Conservation (phyloP, 108 stramenopile species). For the Cyclotella kingstonii region DNA sequence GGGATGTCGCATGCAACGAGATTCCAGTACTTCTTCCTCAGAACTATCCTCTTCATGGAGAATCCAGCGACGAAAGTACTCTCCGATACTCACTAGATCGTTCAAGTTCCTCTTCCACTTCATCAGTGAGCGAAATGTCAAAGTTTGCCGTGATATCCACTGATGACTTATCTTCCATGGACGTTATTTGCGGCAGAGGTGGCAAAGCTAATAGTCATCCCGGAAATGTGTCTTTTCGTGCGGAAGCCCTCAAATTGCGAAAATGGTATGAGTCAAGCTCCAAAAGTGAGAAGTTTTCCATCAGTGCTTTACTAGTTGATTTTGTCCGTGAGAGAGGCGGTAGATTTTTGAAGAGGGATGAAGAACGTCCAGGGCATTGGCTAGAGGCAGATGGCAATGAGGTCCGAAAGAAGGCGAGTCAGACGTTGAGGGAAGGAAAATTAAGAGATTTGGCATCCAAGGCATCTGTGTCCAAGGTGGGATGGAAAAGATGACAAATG, state of each 20-base stretch:
- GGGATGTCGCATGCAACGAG: conserved; percentile 25
- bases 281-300: conserved; percentile 42
- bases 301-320: conserved; percentile 30
- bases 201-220: conserved; percentile 46
- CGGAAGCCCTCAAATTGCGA: conserved; percentile 34
- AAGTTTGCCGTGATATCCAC: conserved; percentile 3
- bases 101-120: background rate
- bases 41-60: background rate
- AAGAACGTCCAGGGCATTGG: conserved; percentile 22
- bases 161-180: conserved; percentile 10
- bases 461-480: too few species aligned
- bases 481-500: too few species aligned
- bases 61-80: background rate
- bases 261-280: conserved; percentile 37
- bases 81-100: background rate
- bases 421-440: conserved; percentile 54
- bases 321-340: conserved; percentile 43
- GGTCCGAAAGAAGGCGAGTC: conserved; percentile 53
- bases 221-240: conserved; percentile 36
- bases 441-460: conserved; percentile 7
- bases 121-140: background rate
- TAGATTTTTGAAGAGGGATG: conserved; percentile 49
- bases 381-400: conserved; percentile 44
- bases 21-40: conserved; percentile 24
- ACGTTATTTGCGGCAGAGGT: conserved; percentile 46